phyloP scores from a whole-genome alignment of 176 grass and related monocot genomes.

The Phoenix roebelenii region DNA sequence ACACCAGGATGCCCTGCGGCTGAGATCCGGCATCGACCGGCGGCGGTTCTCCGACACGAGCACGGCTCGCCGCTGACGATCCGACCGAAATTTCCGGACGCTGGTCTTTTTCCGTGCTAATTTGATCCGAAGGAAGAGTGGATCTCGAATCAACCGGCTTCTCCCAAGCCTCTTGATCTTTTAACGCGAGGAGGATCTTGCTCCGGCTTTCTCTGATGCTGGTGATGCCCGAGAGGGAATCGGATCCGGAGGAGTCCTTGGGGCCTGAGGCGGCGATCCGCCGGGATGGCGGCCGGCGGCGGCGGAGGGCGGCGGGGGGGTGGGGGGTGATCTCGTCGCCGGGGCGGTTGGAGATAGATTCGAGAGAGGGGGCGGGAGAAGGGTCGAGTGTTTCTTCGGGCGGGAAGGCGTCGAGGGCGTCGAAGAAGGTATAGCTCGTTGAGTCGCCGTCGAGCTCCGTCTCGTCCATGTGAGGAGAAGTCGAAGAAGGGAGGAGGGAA shows the following conservation, averaged over 20 bases:
- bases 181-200: neutral
- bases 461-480: conserved; percentile 21
- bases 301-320: conserved; percentile 13
- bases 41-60: neutral
- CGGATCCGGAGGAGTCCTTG: conserved; percentile 10
- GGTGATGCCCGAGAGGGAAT: neutral
- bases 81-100: neutral
- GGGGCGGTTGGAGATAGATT: neutral
- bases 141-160: neutral
- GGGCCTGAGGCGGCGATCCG: neutral
- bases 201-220: neutral
- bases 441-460: conserved; percentile 1
- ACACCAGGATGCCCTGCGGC: conserved; percentile 27
- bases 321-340: neutral
- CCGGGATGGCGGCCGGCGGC: conserved; percentile 1
- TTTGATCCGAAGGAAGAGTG: conserved; percentile 1
- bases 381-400: conserved; percentile 12
- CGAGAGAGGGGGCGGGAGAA: conserved; percentile 12
- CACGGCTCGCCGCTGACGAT: neutral
- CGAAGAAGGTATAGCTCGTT: conserved; percentile 22
- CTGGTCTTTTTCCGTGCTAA: neutral
- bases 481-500: too few relatives aligned
- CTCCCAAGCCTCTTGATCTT: neutral
- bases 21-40: neutral
- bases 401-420: conserved; percentile 27